These are phyloP conservation scores for Ogataea degrootiae DNA, from an alignment of 805 yeast species.

Conservation along the genomic window DNA sequence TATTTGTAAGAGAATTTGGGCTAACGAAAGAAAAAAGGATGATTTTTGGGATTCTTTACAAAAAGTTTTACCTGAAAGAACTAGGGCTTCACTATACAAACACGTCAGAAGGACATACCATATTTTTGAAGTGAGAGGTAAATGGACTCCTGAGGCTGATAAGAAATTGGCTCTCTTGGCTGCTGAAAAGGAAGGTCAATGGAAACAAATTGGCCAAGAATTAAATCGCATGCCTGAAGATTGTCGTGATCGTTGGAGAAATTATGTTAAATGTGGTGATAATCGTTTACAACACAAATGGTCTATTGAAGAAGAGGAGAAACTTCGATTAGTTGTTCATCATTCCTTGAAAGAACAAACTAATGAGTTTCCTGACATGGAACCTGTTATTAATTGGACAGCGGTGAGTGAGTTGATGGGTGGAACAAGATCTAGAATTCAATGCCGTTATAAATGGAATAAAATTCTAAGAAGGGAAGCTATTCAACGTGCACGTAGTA, in stretches of 20 bases:
- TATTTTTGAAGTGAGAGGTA: constrained; percentile 81
- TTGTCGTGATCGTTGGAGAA: constrained; percentile 95
- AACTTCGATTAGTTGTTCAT: constrained; percentile 50
- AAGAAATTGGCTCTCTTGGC: constrained; percentile 58
- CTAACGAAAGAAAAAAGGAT: constrained; percentile 78
- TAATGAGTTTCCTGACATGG: constrained; percentile 22
- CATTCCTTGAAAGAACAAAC: constrained; percentile 40
- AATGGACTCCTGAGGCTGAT: constrained; percentile 86
- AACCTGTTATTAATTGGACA: constrained; percentile 79
- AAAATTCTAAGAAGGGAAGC: constrained; percentile 65
- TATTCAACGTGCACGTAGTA: constrained; percentile 36
- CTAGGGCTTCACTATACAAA: constrained; percentile 86
- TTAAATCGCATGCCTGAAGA: constrained; percentile 97
- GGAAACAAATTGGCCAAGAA: constrained; percentile 78
- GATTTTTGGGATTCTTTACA: constrained; percentile 85
- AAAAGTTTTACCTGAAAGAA: constrained; percentile 74
- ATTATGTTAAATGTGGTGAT: constrained; percentile 87
- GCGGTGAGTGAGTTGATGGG: constrained; percentile 84
- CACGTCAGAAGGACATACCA: constrained; percentile 90
- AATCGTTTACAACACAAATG: constrained; percentile 75
- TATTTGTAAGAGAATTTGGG: constrained; percentile 83
- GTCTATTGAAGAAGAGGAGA: constrained; percentile 75
- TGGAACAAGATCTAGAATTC: constrained; percentile 85
- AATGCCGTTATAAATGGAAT: constrained; percentile 94
- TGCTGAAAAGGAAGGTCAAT: constrained; percentile 67